These are phyloP conservation scores for Candida caryicola DNA, from an alignment of 805 yeast species.

Conservation along the genomic window DNA sequence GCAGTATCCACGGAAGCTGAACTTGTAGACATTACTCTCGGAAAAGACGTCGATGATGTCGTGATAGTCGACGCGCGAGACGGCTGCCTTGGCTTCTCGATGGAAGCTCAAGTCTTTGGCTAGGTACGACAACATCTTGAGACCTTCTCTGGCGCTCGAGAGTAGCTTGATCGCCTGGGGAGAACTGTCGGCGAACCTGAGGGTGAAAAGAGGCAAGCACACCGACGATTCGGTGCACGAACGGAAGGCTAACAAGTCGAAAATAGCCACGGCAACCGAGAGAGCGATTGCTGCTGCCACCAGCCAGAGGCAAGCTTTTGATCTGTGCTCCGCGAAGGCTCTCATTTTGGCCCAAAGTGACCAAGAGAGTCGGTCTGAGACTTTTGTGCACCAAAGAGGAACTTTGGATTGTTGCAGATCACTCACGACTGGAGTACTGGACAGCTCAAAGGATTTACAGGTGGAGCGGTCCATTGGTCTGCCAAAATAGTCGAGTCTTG, in stretches of 20 bases:
- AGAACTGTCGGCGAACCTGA: conserved; percentile 35
- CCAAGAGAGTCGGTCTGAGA: too few relatives aligned
- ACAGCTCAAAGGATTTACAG: too few relatives aligned
- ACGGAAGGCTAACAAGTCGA: conserved; percentile 16
- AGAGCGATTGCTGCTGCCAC: conserved; percentile 11
- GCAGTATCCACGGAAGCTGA: conserved; percentile 51
- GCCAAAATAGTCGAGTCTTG: too few relatives aligned
- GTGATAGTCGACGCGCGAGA: conserved; percentile 1
- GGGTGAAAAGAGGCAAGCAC: conserved; percentile 44
- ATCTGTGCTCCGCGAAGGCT: too few relatives aligned
- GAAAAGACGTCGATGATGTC: conserved; percentile 46
- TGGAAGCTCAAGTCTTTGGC: conserved; percentile 38
- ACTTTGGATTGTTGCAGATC: too few relatives aligned
- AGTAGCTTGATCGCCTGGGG: conserved; percentile 31
- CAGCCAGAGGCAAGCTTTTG: too few relatives aligned
- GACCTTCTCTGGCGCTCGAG: conserved; percentile 38
- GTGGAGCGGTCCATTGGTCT: too few relatives aligned
- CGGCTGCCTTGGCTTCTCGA: conserved; percentile 6
- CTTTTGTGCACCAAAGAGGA: too few relatives aligned
- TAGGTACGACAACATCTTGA: conserved; percentile 43
- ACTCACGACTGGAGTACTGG: too few relatives aligned
- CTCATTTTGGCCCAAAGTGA: too few relatives aligned
- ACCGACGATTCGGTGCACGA: conserved; percentile 29
- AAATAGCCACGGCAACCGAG: conserved; percentile 16
- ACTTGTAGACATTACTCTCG: conserved; percentile 37